Base-by-base conservation (phyloP, 495 filamentous ascomycete species). In the Neurospora intermedia region DNA sequence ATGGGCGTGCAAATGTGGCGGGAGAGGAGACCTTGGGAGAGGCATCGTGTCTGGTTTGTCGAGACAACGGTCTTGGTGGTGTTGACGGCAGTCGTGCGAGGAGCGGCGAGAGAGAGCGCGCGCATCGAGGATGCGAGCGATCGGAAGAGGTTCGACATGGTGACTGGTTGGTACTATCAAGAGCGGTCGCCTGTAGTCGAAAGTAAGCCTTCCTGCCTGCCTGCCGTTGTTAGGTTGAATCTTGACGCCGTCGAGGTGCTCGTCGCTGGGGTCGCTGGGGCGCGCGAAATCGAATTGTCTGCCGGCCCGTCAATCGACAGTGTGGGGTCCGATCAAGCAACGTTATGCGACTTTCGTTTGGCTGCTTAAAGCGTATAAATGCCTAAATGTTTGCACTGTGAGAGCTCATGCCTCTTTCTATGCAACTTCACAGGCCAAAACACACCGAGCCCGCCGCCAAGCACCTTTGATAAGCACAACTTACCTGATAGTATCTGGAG, bases 61-160 rank as follows among this genome's bases (percentile, higher is more conserved):
- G 75, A 71, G 62, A 74, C 71, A 48, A 54, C 59, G 70, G 71
- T 38, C 27, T 62, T 62, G 27, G 54, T 66, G 54, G 46, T n/a
- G 39, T 70, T 73, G 42, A 71, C 27, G 70, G 69, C 43, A 42
- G 48, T n/a, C 42, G 2, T 69, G 27, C 73, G 69, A 45, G 74
- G 69, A 7, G 79, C n/a, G 69, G 80, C 77, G 46, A 86, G 78
- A 72, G 81, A 79, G 69, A 84, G 78, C 43, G 79, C 76, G 74
- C 81, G 79, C 74, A 87, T 79, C 48, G 85, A 85, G n/a, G 81
- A 80, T 62, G 84, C 77, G 74, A 87, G 81, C 69, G 85, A 83
- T 38, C 46, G 72, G 43, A 66, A 66, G 15, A 66, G 27, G 54
- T 66, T 66, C 54, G 54, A 35, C 54, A 66, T 66, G 27, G 54